Percentiles rank a stretch among this genome's conserved stretches.
phyloP scores from a whole-genome alignment of 208 protist genomes.

The Trypanosoma theileri region DNA sequence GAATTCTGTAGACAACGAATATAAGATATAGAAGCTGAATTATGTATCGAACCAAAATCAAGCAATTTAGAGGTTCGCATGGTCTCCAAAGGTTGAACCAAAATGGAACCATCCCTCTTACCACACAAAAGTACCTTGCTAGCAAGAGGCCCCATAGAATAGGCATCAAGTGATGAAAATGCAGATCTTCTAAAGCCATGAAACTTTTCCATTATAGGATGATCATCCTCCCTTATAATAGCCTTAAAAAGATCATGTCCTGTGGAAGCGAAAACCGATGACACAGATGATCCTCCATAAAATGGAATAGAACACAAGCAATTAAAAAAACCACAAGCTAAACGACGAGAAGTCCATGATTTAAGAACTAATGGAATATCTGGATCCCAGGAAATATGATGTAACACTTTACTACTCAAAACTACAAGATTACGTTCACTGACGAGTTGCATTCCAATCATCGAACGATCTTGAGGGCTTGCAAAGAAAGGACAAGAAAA shows the following conservation, averaged over 20 bases:
- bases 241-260: conserved; percentile 10
- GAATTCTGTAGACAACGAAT: conserved; percentile 32
- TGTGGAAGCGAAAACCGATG: conserved; percentile 14
- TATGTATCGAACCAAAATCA: conserved; percentile 35
- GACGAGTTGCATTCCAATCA: conserved; percentile 19
- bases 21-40: conserved; percentile 33
- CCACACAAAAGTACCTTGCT: conserved; percentile 34
- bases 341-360: conserved; percentile 2
- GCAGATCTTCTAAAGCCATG: conserved; percentile 16
- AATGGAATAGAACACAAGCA: conserved; percentile 8
- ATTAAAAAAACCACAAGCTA: background rate
- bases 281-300: background rate
- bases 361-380: background rate
- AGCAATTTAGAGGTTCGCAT: conserved; percentile 6
- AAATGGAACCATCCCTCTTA: conserved; percentile 61
- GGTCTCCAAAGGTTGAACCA: conserved; percentile 23
- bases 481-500: background rate
- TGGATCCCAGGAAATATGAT: conserved; percentile 18
- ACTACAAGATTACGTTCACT: background rate
- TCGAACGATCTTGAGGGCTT: background rate
- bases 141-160: conserved; percentile 15
- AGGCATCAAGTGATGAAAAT: conserved; percentile 24
- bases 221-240: background rate
- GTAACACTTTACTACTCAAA: conserved; percentile 2
- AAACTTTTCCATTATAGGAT: conserved; percentile 7